Evolutionary conservation across 495 filamentous ascomycete genomes (phyloP), one percentile per base, ranked within the genome.

Genomic region (Hyaloscypha bicolor): DNA sequence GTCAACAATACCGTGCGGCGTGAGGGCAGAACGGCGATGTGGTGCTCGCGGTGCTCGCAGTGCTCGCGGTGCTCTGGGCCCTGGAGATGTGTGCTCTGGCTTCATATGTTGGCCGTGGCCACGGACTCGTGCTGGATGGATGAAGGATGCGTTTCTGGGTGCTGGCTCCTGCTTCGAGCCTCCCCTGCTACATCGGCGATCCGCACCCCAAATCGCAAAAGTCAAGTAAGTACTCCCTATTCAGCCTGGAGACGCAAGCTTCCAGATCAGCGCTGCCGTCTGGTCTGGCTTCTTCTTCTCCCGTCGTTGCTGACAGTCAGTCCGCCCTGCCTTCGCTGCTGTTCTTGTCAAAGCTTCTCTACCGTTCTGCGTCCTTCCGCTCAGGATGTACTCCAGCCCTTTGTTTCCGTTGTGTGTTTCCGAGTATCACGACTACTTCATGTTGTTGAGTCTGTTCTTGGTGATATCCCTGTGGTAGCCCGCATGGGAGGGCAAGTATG

Each of bases 291-390:
- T 53, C 51, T 53, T 53, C 53, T 56, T 56, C 42, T 55, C 45
- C 64, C 64, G 35, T 55, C 45, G 37, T 53, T 5, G 25, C 35
- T 29, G 9, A 14, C 22, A 57, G 55, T 57, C 42, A 39, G n/a
- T 25, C 16, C 19, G 22, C 9, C 29, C 53, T 56, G 21, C 53
- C 53, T 56, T 61, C 42, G 9, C 45, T 62, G 58, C 53, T 55
- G 8, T 59, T 62, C 31, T 58, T 63, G 59, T 19, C 16, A n/a
- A 16, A 56, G 33, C 5, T 51, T 48, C 69, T 60, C 64, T 61
- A 64, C 69, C 53, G 52, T 63, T 16, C 69, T 67, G 69, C 69
- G 62, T 65, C 55, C 48, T 67, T 64, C 69, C 64, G 69, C 56
- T 29, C 62, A 64, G 51, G 6, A 52, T 12, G 6, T 25, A 39